A percentile compares a stretch with the other conserved stretches of the same genome.
phyloP scores from a whole-genome alignment of 768 basidiomycete species.

The Boletus sensibilis region DNA sequence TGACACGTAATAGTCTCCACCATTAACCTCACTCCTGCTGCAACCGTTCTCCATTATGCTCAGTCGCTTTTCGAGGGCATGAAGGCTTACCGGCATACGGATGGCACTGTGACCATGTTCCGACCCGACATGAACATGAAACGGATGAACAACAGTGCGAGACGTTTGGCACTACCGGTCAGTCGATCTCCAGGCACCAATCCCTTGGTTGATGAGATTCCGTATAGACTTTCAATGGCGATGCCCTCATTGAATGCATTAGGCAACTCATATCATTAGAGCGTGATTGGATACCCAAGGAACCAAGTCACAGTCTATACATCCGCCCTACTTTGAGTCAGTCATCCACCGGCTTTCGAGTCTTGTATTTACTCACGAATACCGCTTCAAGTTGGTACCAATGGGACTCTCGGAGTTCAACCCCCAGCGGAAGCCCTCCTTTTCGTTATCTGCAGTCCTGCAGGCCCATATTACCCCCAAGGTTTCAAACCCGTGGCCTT shows the following conservation, averaged over 20 bases:
- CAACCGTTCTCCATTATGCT: conserved; percentile 89
- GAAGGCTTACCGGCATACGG: conserved; percentile 83
- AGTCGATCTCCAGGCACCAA: conserved; percentile 21
- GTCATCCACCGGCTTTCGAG: conserved; percentile 6
- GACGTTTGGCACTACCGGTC: conserved; percentile 74
- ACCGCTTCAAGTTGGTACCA: conserved; percentile 65
- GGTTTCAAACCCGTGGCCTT: conserved; percentile 93
- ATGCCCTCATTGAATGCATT: conserved; percentile 72
- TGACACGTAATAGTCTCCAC: conserved; percentile 21
- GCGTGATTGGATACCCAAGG: conserved; percentile 86
- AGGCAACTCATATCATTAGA: conserved; percentile 84
- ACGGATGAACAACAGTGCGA: conserved; percentile 86
- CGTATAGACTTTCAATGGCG: conserved; percentile 70
- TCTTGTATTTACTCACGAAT: conserved; percentile 3
- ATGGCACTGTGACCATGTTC: conserved; percentile 80
- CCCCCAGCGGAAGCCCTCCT: conserved; percentile 68
- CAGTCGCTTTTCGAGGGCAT: conserved; percentile 90
- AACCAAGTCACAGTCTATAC: conserved; percentile 88
- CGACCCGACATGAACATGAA: conserved; percentile 98
- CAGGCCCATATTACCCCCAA: conserved; percentile 78
- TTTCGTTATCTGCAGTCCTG: conserved; percentile 61
- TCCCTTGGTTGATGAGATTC: conserved; percentile 4
- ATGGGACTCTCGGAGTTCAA: conserved; percentile 45
- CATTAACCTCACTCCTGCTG: conserved; percentile 32
- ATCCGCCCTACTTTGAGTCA: conserved; percentile 76